Conservation (phyloP, 202 grass and related monocot genomes). For the Panicum virgatum region DNA sequence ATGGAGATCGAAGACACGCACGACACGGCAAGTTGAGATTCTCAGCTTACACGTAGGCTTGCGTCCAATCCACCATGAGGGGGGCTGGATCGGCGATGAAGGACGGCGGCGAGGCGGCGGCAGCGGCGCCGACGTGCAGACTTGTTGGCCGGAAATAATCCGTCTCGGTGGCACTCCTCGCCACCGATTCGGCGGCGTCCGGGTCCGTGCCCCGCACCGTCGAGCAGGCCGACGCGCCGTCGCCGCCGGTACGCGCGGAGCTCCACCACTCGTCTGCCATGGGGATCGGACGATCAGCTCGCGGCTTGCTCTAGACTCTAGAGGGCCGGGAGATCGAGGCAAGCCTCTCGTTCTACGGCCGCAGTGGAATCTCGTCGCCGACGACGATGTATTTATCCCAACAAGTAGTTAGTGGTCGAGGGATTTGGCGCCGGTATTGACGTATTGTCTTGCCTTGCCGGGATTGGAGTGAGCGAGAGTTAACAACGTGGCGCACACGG, state of each 20-base stretch:
- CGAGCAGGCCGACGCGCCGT: slow-evolving; percentile 26
- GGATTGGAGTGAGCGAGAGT: not conserved
- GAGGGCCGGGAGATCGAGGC: too few species aligned
- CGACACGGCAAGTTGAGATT: not conserved
- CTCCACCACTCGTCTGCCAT: slow-evolving; percentile 54
- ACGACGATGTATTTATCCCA: not conserved
- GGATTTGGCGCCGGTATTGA: not conserved
- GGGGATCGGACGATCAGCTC: not conserved
- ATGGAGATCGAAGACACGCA: not conserved
- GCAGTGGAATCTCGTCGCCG: not conserved
- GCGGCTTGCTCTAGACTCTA: not conserved
- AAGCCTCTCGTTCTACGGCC: not conserved
- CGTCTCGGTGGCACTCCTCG: not conserved
- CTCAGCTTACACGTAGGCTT: slow-evolving; percentile 37
- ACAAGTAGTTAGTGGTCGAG: not conserved
- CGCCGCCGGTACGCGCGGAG: not conserved
- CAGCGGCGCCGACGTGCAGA: not conserved
- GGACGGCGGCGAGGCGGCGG: not conserved
- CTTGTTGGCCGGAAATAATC: not conserved
- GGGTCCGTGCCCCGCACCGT: not conserved
- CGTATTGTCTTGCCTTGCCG: too few species aligned
- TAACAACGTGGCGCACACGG: not conserved
- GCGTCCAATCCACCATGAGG: slow-evolving; percentile 37
- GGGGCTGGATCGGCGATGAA: slow-evolving; percentile 11
- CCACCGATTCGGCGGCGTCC: not conserved